Conservation (phyloP, 495 filamentous ascomycete species). For the Aspergillus hancockii region DNA sequence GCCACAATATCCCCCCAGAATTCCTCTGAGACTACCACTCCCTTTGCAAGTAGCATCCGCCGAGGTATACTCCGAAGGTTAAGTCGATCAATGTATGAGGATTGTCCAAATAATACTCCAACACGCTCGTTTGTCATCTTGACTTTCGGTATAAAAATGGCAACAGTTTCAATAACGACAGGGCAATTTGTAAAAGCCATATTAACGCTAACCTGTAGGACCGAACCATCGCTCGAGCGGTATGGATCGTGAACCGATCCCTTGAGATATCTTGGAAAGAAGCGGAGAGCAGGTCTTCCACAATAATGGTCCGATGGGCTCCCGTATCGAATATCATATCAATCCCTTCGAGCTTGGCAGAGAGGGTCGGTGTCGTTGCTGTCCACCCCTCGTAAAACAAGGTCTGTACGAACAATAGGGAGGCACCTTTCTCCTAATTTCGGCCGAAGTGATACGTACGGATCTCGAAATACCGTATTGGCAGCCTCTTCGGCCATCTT, state of each 20-base stretch:
- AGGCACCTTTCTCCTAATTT: constrained; percentile 1
- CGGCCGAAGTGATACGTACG: constrained; percentile 1
- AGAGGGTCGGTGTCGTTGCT: not conserved
- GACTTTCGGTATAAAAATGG: not conserved
- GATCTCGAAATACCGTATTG: not conserved
- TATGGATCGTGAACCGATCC: not conserved
- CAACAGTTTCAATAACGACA: not conserved
- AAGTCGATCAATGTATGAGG: constrained; percentile 16
- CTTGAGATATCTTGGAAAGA: constrained; percentile 1
- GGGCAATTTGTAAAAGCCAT: not conserved
- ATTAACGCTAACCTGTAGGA: not conserved
- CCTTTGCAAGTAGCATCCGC: constrained; percentile 17
- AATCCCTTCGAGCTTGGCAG: not conserved
- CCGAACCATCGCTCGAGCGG: not conserved
- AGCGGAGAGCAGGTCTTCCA: constrained; percentile 1
- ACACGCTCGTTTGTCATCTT: constrained; percentile 18
- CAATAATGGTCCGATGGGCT: not conserved
- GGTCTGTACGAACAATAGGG: not conserved
- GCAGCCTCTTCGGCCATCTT: not conserved
- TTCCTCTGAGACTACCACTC: constrained; percentile 16
- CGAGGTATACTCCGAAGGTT: constrained; percentile 17
- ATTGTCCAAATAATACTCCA: constrained; percentile 23
- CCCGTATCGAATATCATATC: not conserved
- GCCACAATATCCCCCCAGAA: constrained; percentile 22
- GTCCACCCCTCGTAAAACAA: not conserved